Base-by-base conservation (phyloP, 768 basidiomycete species). In the Gymnopilus junonius region DNA sequence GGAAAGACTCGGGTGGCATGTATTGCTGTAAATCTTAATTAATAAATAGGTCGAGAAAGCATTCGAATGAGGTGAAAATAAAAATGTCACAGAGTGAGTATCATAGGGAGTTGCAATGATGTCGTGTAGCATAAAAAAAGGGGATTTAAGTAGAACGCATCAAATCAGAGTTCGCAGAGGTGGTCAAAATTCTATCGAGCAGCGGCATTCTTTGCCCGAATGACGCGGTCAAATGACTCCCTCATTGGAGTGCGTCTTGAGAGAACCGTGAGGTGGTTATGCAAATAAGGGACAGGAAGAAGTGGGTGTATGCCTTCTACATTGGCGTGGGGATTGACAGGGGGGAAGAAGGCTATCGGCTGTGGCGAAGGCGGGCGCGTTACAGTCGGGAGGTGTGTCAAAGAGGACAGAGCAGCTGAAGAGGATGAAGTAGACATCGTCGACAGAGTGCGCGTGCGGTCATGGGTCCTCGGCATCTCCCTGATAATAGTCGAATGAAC, bases 191-290 rank as follows among this genome's bases (percentile, higher is more conserved):
- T 45, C 65, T 58, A 71, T 65, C 70, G 73, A 65, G 48, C 27
- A 7, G 29, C 48, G 48, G 60, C 65, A 59, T 69, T 73, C 77
- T 87, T 90, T 27, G 87, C 89, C 43, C 78, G 74, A 59, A 83
- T 78, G 37, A 91, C 86, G 55, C 89, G 82, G 61, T 92, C 91
- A 68, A 86, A 87, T 23, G 88, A 86, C 72, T 91, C 91, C 67
- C 84, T 80, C 60, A 93, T 77, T 23, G 92, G 90, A 55, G 83
- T 86, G 54, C 88, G 82, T 73, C 87, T 82, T 17, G 83, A 78
- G 32, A 92, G 77, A 50, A 91, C 83, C 20, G 89, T 89, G 73
- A 92, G 78, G 62, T 93, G 92, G 61, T 88, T 85, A 67, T 79
- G 84, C 64, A 91, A 73, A 70, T 92, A 92, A 42, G 91, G 90